These are phyloP conservation scores for Discostella pseudostelligera DNA, from an alignment of 108 stramenopile species.

Conservation along the genomic window DNA sequence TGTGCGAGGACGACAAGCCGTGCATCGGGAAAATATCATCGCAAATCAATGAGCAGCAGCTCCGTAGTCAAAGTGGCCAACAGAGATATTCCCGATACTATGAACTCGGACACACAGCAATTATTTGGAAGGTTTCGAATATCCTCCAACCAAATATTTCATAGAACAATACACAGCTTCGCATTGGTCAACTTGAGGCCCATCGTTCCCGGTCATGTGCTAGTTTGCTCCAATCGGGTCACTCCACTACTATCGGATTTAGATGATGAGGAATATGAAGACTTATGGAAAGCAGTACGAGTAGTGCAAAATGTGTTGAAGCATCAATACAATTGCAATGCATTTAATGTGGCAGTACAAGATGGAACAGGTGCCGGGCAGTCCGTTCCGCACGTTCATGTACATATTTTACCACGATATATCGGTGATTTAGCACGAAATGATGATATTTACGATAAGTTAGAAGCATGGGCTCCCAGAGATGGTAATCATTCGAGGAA, in stretches of 20 bases:
- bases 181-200: slow-evolving; percentile 91
- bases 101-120: slow-evolving; percentile 5
- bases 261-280: slow-evolving; percentile 68
- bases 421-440: slow-evolving; percentile 74
- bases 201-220: slow-evolving; percentile 87
- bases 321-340: slow-evolving; percentile 51
- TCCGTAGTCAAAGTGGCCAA: background rate
- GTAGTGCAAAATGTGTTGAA: slow-evolving; percentile 66
- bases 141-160: slow-evolving; percentile 61
- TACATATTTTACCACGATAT: slow-evolving; percentile 82
- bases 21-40: background rate
- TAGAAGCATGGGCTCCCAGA: slow-evolving; percentile 82
- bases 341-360: slow-evolving; percentile 90
- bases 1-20: background rate
- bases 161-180: slow-evolving; percentile 41
- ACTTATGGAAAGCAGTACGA: slow-evolving; percentile 78
- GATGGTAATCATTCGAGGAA: slow-evolving; percentile 38
- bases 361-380: slow-evolving; percentile 86
- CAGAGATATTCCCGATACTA: background rate
- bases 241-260: slow-evolving; percentile 65
- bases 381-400: slow-evolving; percentile 88
- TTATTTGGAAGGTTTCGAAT: slow-evolving; percentile 81
- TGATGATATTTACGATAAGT: slow-evolving; percentile 83
- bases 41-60: background rate
- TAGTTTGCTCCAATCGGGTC: slow-evolving; percentile 64